phyloP scores from a whole-genome alignment of 2,329 filamentous ascomycete species.

The Nigrospora sphaerica region DNA sequence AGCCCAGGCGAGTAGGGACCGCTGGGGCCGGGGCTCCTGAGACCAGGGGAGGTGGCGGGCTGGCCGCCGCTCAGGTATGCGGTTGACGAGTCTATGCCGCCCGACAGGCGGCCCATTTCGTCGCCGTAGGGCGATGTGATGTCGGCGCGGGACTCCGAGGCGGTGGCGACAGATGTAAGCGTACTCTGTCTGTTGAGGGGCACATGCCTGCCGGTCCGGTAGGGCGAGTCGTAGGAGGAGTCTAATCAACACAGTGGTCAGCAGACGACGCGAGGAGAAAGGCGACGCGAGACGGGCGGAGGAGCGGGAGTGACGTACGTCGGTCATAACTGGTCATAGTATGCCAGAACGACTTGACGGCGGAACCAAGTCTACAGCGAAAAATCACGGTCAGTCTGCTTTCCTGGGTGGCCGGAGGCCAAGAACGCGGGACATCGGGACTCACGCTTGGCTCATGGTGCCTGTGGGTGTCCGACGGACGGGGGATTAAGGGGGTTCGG shows the following conservation, averaged over 20 bases:
- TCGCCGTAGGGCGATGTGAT: constrained; percentile 73
- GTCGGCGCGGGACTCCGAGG: constrained; percentile 81
- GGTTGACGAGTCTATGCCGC: constrained; percentile 45
- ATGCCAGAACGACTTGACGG: constrained; percentile 93
- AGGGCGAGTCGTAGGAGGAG: constrained; percentile 87
- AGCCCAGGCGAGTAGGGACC: constrained; percentile 86
- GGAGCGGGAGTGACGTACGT: constrained; percentile 40
- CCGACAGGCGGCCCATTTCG: constrained; percentile 50
- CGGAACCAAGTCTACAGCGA: constrained; percentile 51
- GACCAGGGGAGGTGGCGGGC: constrained; percentile 29
- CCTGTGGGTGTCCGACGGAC: no score
- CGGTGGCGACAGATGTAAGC: constrained; percentile 82
- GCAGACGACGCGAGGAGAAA: no score
- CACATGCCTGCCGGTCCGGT: constrained; percentile 83
- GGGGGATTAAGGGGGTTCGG: no score
- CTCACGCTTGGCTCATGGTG: no score
- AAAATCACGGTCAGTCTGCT: not conserved
- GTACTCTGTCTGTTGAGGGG: constrained; percentile 76
- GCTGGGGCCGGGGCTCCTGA: constrained; percentile 48
- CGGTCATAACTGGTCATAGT: constrained; percentile 69
- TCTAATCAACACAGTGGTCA: constrained; percentile 47
- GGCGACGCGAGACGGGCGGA: no score
- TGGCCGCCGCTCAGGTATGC: constrained; percentile 51
- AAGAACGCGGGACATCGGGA: no score
- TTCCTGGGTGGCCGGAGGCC: no score